Percentiles rank a stretch among this genome's conserved stretches.
Conservation (phyloP, 805 yeast species). For the Schizosaccharomyces lindneri region DNA sequence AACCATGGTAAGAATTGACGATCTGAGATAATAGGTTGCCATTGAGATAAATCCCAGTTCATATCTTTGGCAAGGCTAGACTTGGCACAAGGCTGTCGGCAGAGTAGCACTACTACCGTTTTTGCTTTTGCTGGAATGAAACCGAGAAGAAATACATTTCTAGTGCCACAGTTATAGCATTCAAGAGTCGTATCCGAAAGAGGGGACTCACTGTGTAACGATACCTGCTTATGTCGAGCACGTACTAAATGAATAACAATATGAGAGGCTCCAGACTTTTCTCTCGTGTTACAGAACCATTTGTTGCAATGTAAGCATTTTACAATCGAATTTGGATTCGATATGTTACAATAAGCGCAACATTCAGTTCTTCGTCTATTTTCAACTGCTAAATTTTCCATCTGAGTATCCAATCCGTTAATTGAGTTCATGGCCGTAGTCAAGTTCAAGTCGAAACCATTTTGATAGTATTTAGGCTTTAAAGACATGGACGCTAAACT, state of each 20-base stretch:
- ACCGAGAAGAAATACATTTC: constrained; percentile 58
- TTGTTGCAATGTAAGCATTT: constrained; percentile 52
- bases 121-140: constrained; percentile 71
- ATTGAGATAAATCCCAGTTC: constrained; percentile 67
- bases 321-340: constrained; percentile 24
- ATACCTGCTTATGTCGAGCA: constrained; percentile 47
- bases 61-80: constrained; percentile 31
- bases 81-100: constrained; percentile 56
- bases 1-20: constrained; percentile 64
- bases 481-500: neutral
- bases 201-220: constrained; percentile 56
- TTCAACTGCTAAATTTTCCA: neutral
- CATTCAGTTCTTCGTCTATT: neutral
- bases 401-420: neutral
- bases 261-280: constrained; percentile 40
- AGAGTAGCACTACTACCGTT: constrained; percentile 61
- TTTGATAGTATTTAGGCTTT: neutral
- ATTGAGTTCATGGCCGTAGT: neutral
- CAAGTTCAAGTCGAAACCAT: neutral
- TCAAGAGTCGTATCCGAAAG: constrained; percentile 72
- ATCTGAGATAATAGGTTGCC: constrained; percentile 71
- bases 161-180: constrained; percentile 73
- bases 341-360: neutral
- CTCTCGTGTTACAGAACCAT: constrained; percentile 75
- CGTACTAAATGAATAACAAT: constrained; percentile 65